Conservation (phyloP, 2,329 filamentous ascomycete genomes). For the Chaetomiaceae sp. region DNA sequence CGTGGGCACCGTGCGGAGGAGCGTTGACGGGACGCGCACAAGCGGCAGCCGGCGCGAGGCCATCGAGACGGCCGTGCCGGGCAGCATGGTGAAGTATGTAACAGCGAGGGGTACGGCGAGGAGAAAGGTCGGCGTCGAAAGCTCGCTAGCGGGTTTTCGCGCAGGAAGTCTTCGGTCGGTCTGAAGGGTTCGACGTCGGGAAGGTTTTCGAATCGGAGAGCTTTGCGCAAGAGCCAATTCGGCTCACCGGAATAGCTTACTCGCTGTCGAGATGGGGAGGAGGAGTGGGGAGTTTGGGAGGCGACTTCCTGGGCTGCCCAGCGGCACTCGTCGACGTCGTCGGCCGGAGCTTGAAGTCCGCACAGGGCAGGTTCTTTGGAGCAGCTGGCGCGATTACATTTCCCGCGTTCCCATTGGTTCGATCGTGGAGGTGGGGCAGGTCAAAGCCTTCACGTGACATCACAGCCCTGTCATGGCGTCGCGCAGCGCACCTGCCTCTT, state of each 20-base stretch:
- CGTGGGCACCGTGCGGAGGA: constrained; percentile 10
- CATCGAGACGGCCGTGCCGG: constrained; percentile 17
- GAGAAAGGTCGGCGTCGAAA: no score
- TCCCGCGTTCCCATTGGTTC: constrained; percentile 33
- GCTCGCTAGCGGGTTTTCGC: neutral
- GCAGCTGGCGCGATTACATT: constrained; percentile 34
- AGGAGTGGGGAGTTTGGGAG: constrained; percentile 9
- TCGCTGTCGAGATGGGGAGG: neutral
- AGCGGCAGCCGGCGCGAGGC: constrained; percentile 18
- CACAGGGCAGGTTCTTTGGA: constrained; percentile 18
- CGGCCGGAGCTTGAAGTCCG: constrained; percentile 16
- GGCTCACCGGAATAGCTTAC: neutral
- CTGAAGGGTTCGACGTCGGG: no score
- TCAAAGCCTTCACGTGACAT: neutral
- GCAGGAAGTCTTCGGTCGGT: no score
- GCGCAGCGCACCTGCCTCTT: no score
- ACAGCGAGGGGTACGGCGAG: no score
- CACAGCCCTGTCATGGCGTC: no score
- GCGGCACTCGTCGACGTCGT: neutral
- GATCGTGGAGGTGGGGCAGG: neutral
- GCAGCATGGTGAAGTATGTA: constrained; percentile 20
- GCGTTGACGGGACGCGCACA: constrained; percentile 1
- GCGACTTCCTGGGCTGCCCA: constrained; percentile 18
- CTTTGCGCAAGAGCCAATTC: constrained; percentile 5
- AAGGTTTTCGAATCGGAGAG: neutral